Evolutionary conservation across 1,139 yeast species (phyloP), one percentile per base, ranked within the genome.

Genomic region (Pichia norvegensis): DNA sequence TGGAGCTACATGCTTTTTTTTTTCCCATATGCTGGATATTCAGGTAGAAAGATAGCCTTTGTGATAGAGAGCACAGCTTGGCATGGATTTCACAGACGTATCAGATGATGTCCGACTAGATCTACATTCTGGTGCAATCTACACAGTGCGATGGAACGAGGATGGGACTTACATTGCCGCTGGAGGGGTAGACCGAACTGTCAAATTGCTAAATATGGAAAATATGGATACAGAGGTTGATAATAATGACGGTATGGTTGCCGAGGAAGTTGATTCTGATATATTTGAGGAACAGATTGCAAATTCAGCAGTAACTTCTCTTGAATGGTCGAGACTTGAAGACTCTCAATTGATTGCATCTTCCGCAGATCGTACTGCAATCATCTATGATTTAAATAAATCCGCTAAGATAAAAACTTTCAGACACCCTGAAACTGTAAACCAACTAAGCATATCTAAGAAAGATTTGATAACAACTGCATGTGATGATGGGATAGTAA

Each of bases 401-500:
- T 86, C 87, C 2, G 56, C 58, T 42, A 72, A 83, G 50, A 50
- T 75, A 14, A 81, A 76, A 51, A 75, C 76, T 31, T 62, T 61
- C 22, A 77, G 74, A 2, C 85, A 81, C 55, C 66, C 65, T 4
- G 67, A 68, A n/a, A 69, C 73, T 17, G 78, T 83, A 4, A 84
- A 85, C 56, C 73, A 80, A 51, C 62, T 84, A 1, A 70, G 53
- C 6, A 51, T 53, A 9, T 55, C 61, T 3, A 50, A 53, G 16
- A 53, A 58, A 46, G 53, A 59, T 39, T 22, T 46, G 0, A n/a
- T 60, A 3, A 40, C 56, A 4, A 51, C 63, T 29, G 87, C 77
- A 4, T 71, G 81, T 17, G 95, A 85, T 56, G 88, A 81, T 55
- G 88, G 90, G 0, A 50, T 62, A 4, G 67, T 75, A 1, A 66